Evolutionary conservation across 2,329 filamentous ascomycete species (phyloP), one percentile per base, ranked within the genome.

Genomic region (Dichotomopilus funicola): DNA sequence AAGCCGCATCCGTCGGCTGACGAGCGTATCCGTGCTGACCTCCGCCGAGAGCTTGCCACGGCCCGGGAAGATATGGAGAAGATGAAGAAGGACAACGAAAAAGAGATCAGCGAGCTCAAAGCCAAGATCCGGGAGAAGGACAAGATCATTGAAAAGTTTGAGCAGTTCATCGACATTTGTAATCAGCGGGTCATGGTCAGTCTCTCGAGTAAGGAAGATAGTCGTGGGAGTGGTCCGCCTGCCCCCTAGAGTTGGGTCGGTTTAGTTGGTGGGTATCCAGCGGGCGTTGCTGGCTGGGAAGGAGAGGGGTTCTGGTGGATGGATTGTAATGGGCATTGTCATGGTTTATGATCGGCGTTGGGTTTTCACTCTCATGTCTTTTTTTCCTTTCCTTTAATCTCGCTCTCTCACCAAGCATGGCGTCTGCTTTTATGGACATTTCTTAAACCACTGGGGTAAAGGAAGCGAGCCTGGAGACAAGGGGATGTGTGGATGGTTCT

Each of bases 141-240:
- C 58, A 76, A 78, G 63, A 76, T 79, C 57, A 86, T 86, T 54
- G 69, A 77, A 58, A 82, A 79, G 65, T 86, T 85, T 62, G 82
- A 86, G 68, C 83, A 83, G 78, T 86, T 86, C 53, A 85, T 86
- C 63, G 83, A 86, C 67, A 84, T 86, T 53, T 86, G 82, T 66
- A 86, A 86, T 63, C 76, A 84, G 66, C 73, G 83, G 49, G 82
- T 86, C 59, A 86, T 86, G 74, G 73, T 84, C 52, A 74, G 78
- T 59, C 71, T 85, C 11, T 62, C 59, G 1, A 67, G 66, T 44
- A 64, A 60, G 54, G 66, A 65, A 27, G 67, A 68, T 9, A 48
- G 36, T 27, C 41, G 46, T 6, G 42, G 2, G 11, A 43, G 36
- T 6, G 51, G n/a, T 5, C 9, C 44, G 6, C n/a, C 51, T 1